Evolutionary conservation across 2,329 filamentous ascomycete species (phyloP), one percentile per base, ranked within the genome.

Genomic region (Knoxdaviesia proteae): DNA sequence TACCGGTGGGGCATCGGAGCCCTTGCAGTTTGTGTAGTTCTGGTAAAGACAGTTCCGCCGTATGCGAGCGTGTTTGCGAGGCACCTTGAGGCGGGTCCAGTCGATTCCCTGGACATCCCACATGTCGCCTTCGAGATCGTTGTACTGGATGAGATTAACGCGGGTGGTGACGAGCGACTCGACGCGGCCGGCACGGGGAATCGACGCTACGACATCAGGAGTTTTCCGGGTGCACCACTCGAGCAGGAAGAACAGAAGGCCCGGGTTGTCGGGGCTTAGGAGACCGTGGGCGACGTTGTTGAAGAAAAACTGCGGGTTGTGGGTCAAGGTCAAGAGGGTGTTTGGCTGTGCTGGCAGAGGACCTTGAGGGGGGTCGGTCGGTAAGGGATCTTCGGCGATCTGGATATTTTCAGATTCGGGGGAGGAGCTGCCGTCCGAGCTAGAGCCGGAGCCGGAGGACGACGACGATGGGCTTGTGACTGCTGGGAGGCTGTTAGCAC

Each of bases 31-130:
- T 32, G 65, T 64, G 47, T 76, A 77, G 49, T 77, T 78, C 42
- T 54, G 63, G 50, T 75, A 78, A 1, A 63, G 68, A 9, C 54
- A 46, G 37, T 54, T 48, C 20, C 74, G 64, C 43, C 61, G 60
- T 39, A 60, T 53, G 30, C 70, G 62, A 4, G 71, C 74, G 30
- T 61, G 54, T 30, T 49, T 49, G 44, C 71, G 64, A 7, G 63
- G 63, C 2, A 73, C 66, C 2, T 65, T 65, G 47, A 77, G 56
- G 8, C 59, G 54, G 2, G 54, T 49, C 74, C 74, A 78, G 51
- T 75, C 56, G 34, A 78, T 59, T 41, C 73, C 70, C 50, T 79
- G 74, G 30, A 75, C 53, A 49, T 79, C 74, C 44, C 59, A 71
- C 39, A 49, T 43, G 40, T 77, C 70, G 1, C 71, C 73, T n/a